These are phyloP conservation scores for Syncephalastrum monosporum DNA, from an alignment of 371 early-diverging fungal genomes.

Conservation along the genomic window DNA sequence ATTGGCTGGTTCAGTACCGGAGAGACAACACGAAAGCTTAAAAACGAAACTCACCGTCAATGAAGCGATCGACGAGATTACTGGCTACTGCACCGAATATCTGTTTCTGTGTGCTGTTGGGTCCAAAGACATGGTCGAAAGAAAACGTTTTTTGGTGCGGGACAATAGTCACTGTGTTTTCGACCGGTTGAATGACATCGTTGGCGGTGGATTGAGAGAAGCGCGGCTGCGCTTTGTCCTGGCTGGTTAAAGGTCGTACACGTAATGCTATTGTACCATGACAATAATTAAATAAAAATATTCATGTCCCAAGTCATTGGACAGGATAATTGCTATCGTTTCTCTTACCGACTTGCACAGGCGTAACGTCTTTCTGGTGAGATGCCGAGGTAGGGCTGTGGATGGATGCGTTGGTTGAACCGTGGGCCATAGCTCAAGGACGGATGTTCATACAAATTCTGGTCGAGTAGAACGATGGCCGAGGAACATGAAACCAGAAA, in stretches of 20 bases:
- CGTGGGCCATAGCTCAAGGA: constrained; percentile 7
- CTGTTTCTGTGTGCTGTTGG: constrained; percentile 67
- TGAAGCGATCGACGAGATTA: constrained; percentile 79
- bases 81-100: constrained; percentile 71
- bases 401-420: constrained; percentile 3
- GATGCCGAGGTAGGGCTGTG: constrained; percentile 8
- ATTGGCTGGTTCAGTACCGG: background rate
- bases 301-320: background rate
- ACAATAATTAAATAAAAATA: background rate
- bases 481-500: constrained; percentile 2
- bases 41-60: constrained; percentile 67
- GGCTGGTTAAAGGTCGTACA: constrained; percentile 53
- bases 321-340: background rate
- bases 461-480: too few relatives aligned
- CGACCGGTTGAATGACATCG: constrained; percentile 40
- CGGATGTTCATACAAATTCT: constrained; percentile 11
- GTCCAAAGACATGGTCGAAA: constrained; percentile 78
- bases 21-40: background rate
- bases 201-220: constrained; percentile 43
- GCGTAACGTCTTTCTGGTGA: constrained; percentile 19
- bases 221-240: constrained; percentile 46
- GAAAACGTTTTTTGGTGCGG: constrained; percentile 62
- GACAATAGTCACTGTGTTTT: constrained; percentile 40
- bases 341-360: constrained; percentile 37
- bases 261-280: constrained; percentile 46